These are phyloP conservation scores for Botrytis byssoidea DNA, from an alignment of 2,329 filamentous ascomycete genomes.

Conservation along the genomic window DNA sequence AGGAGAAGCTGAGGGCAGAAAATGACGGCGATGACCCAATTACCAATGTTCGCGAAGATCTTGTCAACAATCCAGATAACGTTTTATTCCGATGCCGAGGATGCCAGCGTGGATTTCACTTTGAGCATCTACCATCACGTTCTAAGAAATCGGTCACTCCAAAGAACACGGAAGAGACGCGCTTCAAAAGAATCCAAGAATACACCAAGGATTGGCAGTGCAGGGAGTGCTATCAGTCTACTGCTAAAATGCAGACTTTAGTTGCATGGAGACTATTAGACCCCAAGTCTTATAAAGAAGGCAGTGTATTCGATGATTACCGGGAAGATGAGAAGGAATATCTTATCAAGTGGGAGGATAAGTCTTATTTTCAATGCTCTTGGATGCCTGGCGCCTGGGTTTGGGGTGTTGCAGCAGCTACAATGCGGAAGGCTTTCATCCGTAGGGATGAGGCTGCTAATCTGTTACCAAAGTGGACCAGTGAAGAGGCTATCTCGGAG, in stretches of 20 bases:
- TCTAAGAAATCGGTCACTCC: conserved; percentile 39
- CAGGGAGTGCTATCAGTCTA: conserved; percentile 66
- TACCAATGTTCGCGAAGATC: conserved; percentile 56
- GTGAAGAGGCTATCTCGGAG: conserved; percentile 79
- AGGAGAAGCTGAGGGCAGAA: conserved; percentile 77
- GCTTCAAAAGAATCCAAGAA: conserved; percentile 64
- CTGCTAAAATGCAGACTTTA: conserved; percentile 69
- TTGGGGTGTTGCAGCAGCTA: conserved; percentile 62
- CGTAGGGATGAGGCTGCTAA: conserved; percentile 64
- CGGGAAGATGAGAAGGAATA: conserved; percentile 84
- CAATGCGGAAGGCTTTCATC: conserved; percentile 73
- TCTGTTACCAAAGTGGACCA: conserved; percentile 64
- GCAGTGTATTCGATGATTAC: conserved; percentile 54
- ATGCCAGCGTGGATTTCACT: conserved; percentile 80
- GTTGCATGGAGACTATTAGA: conserved; percentile 83
- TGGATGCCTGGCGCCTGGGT: conserved; percentile 94
- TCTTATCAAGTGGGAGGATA: conserved; percentile 79
- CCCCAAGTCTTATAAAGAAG: conserved; percentile 53
- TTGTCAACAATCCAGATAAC: conserved; percentile 73
- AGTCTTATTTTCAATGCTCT: conserved; percentile 76
- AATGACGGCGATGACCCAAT: conserved; percentile 79
- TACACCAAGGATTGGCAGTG: conserved; percentile 78
- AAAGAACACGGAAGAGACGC: conserved; percentile 49
- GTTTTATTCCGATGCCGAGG: conserved; percentile 78
- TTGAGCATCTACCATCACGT: conserved; percentile 68